A percentile compares a stretch with the other conserved stretches of the same genome.
Conservation (phyloP, 306 rosid genomes). For the Datisca glomerata region DNA sequence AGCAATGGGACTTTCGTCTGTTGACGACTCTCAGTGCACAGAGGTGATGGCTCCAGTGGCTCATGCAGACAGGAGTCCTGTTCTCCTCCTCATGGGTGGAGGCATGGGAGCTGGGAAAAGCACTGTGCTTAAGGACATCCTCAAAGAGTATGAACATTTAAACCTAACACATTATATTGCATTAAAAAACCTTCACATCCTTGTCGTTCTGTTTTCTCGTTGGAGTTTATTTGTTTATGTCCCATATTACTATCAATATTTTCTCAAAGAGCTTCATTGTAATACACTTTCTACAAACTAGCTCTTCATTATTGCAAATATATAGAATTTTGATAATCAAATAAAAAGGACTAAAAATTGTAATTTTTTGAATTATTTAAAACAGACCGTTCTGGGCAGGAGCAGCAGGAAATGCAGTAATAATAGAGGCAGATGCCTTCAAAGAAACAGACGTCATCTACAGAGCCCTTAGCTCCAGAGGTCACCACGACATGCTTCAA, state of each 20-base stretch:
- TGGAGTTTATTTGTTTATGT: too few species aligned
- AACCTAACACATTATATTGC: neutral
- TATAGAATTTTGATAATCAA: too few species aligned
- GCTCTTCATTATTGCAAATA: too few species aligned
- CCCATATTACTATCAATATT: too few species aligned
- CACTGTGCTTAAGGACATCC: slow-evolving; percentile 87
- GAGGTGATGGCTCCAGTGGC: slow-evolving; percentile 99
- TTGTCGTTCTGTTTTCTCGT: too few species aligned
- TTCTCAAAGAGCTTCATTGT: too few species aligned
- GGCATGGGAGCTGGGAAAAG: slow-evolving; percentile 99
- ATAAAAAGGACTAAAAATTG: too few species aligned
- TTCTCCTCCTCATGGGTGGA: slow-evolving; percentile 96
- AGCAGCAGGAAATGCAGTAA: slow-evolving; percentile 79
- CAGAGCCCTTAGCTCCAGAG: slow-evolving; percentile 81
- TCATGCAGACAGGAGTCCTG: slow-evolving; percentile 83
- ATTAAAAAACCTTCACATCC: too few species aligned
- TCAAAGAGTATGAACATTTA: slow-evolving; percentile 59
- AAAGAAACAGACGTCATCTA: slow-evolving; percentile 95
- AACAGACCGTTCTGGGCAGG: slow-evolving; percentile 87
- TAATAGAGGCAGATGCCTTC: slow-evolving; percentile 93
- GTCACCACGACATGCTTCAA: slow-evolving; percentile 85
- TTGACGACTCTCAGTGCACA: slow-evolving; percentile 75
- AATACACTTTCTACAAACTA: too few species aligned
- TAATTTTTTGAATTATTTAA: too few species aligned
- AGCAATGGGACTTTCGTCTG: slow-evolving; percentile 77